Conservation (phyloP, 2,329 filamentous ascomycete species). For the Berkeleyomyces rouxiae region DNA sequence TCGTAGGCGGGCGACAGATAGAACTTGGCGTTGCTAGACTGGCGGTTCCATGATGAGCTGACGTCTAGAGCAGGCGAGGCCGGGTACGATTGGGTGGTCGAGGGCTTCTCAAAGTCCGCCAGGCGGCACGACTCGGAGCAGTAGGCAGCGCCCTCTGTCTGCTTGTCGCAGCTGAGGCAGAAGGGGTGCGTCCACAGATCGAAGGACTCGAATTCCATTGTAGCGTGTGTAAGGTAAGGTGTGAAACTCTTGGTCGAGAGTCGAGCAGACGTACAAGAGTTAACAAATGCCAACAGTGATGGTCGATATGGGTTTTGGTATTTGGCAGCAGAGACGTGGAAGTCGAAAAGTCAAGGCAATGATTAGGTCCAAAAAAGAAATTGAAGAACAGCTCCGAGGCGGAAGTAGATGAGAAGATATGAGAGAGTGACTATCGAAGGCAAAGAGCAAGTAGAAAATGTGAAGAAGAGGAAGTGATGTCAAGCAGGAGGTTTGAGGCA, state of each 20-base stretch:
- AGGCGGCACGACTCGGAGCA: constrained; percentile 86
- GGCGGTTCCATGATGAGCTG: constrained; percentile 4
- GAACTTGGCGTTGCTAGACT: constrained; percentile 30
- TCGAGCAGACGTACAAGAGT: neutral
- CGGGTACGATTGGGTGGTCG: constrained; percentile 15
- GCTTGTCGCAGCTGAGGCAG: constrained; percentile 82
- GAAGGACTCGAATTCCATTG: constrained; percentile 29
- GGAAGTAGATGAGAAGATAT: neutral
- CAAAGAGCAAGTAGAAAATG: neutral
- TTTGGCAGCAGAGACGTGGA: neutral
- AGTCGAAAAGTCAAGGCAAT: neutral
- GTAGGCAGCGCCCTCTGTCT: constrained; percentile 61
- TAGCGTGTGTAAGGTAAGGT: constrained; percentile 17
- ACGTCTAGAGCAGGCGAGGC: constrained; percentile 17
- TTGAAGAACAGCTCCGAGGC: neutral
- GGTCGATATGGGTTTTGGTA: neutral
- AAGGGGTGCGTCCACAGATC: constrained; percentile 73
- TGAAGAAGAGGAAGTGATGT: neutral
- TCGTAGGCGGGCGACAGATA: constrained; percentile 60
- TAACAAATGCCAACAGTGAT: neutral
- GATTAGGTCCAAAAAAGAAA: neutral
- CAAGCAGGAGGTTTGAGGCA: neutral
- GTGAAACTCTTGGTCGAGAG: neutral
- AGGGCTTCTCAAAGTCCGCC: constrained; percentile 59
- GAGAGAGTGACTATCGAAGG: neutral